phyloP scores from a whole-genome alignment of 2,329 filamentous ascomycete species.

The Arthrobotrys sphaeroides region DNA sequence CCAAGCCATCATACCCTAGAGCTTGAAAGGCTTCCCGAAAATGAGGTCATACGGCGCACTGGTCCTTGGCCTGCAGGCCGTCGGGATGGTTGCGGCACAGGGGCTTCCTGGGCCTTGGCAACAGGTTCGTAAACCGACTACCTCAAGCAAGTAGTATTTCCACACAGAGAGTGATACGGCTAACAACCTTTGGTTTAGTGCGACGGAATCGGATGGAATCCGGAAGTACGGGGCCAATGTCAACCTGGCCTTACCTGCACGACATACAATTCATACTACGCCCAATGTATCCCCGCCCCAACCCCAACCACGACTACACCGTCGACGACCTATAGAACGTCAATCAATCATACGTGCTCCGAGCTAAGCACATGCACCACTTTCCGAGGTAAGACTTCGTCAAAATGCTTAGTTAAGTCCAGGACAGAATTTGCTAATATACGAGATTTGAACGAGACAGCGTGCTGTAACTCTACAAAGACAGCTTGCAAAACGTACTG shows the following conservation, averaged over 20 bases:
- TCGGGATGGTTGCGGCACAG: neutral
- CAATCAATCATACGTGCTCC: neutral
- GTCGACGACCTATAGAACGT: neutral
- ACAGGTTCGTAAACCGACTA: constrained; percentile 5
- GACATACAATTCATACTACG: constrained; percentile 38
- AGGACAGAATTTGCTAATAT: neutral
- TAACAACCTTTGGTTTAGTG: neutral
- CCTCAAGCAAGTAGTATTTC: neutral
- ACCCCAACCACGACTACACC: neutral
- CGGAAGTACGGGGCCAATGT: neutral
- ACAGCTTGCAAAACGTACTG: constrained; percentile 26
- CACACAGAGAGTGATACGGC: neutral
- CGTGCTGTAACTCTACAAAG: constrained; percentile 16
- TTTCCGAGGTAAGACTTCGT: neutral
- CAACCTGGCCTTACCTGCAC: constrained; percentile 1
- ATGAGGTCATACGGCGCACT: neutral
- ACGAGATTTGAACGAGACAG: neutral
- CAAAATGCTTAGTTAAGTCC: neutral
- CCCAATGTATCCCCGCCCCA: constrained; percentile 15
- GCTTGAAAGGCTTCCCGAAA: neutral
- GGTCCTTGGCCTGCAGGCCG: constrained; percentile 7
- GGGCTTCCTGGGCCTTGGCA: neutral
- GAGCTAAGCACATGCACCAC: constrained; percentile 7
- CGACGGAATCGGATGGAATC: constrained; percentile 18
- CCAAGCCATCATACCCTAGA: neutral